Evolutionary conservation across 805 yeast species (phyloP).

Genomic region (Pichia manshurica): DNA sequence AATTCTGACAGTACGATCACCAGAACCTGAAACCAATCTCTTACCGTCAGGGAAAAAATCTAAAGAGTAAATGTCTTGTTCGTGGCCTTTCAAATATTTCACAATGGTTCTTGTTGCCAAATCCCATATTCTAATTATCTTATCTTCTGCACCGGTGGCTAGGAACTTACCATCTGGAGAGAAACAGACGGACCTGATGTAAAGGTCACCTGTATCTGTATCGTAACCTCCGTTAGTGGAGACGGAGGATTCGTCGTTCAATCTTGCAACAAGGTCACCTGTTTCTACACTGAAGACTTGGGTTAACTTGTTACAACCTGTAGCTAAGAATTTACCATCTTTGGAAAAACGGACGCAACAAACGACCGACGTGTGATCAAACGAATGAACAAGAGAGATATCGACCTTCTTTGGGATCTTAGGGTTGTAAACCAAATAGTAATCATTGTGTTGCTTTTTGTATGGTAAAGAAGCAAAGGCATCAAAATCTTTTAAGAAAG

Average conservation of each 20-base stretch:
- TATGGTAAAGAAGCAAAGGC: slow-evolving; percentile 67
- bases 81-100: slow-evolving; percentile 86
- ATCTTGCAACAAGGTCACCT: slow-evolving; percentile 81
- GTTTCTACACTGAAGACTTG: slow-evolving; percentile 90
- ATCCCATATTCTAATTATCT: slow-evolving; percentile 93
- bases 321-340: slow-evolving; percentile 89
- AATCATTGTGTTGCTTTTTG: slow-evolving; percentile 79
- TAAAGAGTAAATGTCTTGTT: slow-evolving; percentile 93
- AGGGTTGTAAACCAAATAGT: slow-evolving; percentile 86
- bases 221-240: slow-evolving; percentile 43
- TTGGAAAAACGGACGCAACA: slow-evolving; percentile 92
- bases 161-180: slow-evolving; percentile 90
- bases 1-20: slow-evolving; percentile 92
- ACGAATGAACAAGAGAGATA: slow-evolving; percentile 81
- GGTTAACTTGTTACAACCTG: slow-evolving; percentile 94
- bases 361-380: slow-evolving; percentile 91
- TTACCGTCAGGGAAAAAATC: slow-evolving; percentile 94
- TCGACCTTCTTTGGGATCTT: slow-evolving; percentile 71
- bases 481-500: slow-evolving; percentile 75
- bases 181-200: slow-evolving; percentile 92
- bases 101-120: slow-evolving; percentile 78
- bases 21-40: slow-evolving; percentile 90
- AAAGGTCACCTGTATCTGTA: slow-evolving; percentile 72
- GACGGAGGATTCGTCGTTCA: slow-evolving; percentile 69
- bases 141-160: slow-evolving; percentile 93